Conservation (phyloP, 129 eudicot species). For the Ambrosia artemisiifolia region DNA sequence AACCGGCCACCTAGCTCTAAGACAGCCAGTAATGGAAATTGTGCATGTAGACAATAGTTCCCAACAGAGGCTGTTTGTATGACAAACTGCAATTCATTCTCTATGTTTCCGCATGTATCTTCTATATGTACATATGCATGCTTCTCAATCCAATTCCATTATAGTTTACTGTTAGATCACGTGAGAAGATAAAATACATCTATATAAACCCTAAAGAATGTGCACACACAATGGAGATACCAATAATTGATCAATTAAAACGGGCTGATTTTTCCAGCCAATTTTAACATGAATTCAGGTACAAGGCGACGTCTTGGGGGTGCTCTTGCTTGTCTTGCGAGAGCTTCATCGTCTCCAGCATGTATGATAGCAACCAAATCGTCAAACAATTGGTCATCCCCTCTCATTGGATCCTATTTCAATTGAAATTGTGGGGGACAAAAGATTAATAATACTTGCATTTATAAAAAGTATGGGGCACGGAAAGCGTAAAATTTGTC, state of each 20-base stretch:
- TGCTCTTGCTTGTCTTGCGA: constrained; percentile 59
- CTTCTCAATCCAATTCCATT: neutral
- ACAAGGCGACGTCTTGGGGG: constrained; percentile 74
- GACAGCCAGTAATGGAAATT: no score
- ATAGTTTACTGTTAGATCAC: neutral
- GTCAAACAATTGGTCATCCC: constrained; percentile 80
- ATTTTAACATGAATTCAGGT: constrained; percentile 80
- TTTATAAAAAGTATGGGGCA: neutral
- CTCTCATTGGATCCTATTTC: constrained; percentile 97
- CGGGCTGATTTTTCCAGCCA: constrained; percentile 83
- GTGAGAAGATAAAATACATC: neutral
- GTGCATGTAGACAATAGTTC: no score
- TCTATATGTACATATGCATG: neutral
- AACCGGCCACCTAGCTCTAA: no score
- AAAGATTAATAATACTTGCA: neutral
- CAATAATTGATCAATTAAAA: constrained; percentile 34
- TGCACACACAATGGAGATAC: neutral
- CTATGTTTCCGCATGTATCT: neutral
- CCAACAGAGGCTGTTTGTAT: no score
- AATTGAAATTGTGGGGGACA: neutral
- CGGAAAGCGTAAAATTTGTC: neutral
- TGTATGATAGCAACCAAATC: constrained; percentile 67
- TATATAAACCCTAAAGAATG: neutral
- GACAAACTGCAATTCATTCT: neutral
- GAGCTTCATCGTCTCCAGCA: constrained; percentile 71